Base-by-base conservation (phyloP, 2,329 filamentous ascomycete genomes). In the Monilinia fructicola region DNA sequence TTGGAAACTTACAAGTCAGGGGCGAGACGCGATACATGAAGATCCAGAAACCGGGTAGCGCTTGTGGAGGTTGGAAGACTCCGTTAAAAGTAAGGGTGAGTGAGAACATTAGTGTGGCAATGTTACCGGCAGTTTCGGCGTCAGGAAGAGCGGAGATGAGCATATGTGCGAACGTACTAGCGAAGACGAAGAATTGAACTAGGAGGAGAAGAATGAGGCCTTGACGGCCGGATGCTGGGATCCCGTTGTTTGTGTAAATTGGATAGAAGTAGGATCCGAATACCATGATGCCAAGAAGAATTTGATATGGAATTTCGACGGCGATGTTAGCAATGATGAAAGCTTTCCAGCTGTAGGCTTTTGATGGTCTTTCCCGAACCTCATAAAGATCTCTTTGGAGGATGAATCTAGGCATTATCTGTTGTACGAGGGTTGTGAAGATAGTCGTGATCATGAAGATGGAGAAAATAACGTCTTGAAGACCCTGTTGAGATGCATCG, bases 291-390 rank as follows among this genome's bases (percentile, higher is more conserved):
- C 87, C 86, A 81, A 92, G 89, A 52, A 96, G 77, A 0, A 87
- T 84, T 76, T 96, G 92, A 86, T 91, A 97, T 0, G 92, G 92
- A 4, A 97, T 82, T 77, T 97, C 93, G 64, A 94, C 91, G 42
- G 92, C 79, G 71, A 97, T 90, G 53, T 76, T 76, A 11, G 74
- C 73, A 2, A 76, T 73, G 1, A 77, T 59, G 67, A 77, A 77
- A 1, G 74, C 75, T 31, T 68, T 72, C 75, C 75, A 77, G 84
- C 63, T 69, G 58, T 77, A 77, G 3, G 73, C 69, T 56, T 76
- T 76, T 2, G 73, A 75, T n/a, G 74, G 75, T 1, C 74, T 70
- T 54, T 77, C 75, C 16, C 75, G 74, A 18, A 76, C 75, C 77
- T 92, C 90, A 73, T 91, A 92, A 11, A 92, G 79, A 18, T 87